Percentiles rank a stretch among this genome's conserved stretches.
phyloP scores from a whole-genome alignment of 1,139 yeast genomes.

The Pichia kudriavzevii region DNA sequence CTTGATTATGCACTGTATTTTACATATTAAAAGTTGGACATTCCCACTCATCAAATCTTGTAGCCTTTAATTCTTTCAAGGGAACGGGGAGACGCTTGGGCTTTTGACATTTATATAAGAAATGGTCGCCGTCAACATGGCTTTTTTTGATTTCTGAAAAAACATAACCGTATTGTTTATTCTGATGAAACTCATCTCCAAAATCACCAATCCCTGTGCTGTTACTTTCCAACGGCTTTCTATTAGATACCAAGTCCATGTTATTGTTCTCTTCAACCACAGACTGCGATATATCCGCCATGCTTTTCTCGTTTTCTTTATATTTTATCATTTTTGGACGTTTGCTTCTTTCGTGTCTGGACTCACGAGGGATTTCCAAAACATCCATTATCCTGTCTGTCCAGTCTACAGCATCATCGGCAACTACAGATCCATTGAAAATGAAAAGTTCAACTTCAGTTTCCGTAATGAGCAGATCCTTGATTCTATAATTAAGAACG shows the following conservation, averaged over 20 bases:
- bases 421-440: neutral
- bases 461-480: slow-evolving; percentile 3
- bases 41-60: slow-evolving; percentile 3
- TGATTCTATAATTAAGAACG: slow-evolving; percentile 2
- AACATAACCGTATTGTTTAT: neutral
- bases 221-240: too few species aligned
- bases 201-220: too few species aligned
- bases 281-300: too few species aligned
- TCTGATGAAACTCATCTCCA: too few species aligned
- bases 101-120: too few species aligned
- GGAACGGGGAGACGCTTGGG: neutral
- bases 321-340: neutral
- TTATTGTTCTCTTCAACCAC: too few species aligned
- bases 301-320: neutral
- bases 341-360: neutral
- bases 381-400: slow-evolving; percentile 2
- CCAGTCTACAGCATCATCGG: slow-evolving; percentile 5
- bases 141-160: neutral
- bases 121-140: neutral
- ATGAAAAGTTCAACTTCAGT: slow-evolving; percentile 3
- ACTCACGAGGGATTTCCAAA: slow-evolving; percentile 3
- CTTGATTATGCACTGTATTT: too few species aligned
- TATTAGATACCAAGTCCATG: too few species aligned
- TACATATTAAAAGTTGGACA: slow-evolving; percentile 2
- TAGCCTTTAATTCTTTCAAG: slow-evolving; percentile 3